Conservation (phyloP, 331 rosid species). For the Ulmus americana region DNA sequence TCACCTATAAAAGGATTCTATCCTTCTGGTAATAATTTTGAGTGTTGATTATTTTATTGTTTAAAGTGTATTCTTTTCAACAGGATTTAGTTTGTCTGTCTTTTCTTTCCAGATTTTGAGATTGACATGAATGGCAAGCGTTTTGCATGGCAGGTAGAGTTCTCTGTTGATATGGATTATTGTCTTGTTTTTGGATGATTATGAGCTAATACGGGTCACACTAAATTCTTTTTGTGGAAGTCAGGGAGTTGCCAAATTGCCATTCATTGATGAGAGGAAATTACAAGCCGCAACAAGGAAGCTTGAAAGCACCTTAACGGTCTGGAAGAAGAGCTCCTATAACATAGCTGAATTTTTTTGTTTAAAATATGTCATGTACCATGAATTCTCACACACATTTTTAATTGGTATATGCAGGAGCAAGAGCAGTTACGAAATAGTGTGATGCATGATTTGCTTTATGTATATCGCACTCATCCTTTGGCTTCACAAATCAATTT, state of each 20-base stretch:
- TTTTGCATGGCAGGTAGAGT: slow-evolving; percentile 92
- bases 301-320: slow-evolving; percentile 84
- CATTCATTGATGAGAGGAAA: slow-evolving; percentile 85
- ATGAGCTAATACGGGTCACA: slow-evolving; percentile 17
- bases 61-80: not conserved
- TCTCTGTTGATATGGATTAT: not conserved
- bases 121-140: slow-evolving; percentile 98
- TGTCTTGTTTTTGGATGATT: slow-evolving; percentile 3
- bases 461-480: slow-evolving; percentile 50
- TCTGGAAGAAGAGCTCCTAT: slow-evolving; percentile 24
- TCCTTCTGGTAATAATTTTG: slow-evolving; percentile 64
- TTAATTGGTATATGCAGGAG: slow-evolving; percentile 46
- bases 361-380: not conserved
- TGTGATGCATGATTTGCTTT: slow-evolving; percentile 72
- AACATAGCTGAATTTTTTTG: not conserved
- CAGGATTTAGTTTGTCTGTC: slow-evolving; percentile 4
- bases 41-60: slow-evolving; percentile 7
- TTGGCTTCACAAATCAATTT: slow-evolving; percentile 45
- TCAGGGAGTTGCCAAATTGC: slow-evolving; percentile 96
- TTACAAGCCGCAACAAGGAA: slow-evolving; percentile 65
- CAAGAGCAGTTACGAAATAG: slow-evolving; percentile 73
- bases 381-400: slow-evolving; percentile 26
- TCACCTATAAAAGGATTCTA: slow-evolving; percentile 74
- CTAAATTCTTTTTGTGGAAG: slow-evolving; percentile 15
- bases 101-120: slow-evolving; percentile 70